A percentile compares a stretch with the other conserved stretches of the same genome.
These are phyloP conservation scores for Macrocystidia cucumis DNA, from an alignment of 1,284 basidiomycete genomes.

Conservation along the genomic window DNA sequence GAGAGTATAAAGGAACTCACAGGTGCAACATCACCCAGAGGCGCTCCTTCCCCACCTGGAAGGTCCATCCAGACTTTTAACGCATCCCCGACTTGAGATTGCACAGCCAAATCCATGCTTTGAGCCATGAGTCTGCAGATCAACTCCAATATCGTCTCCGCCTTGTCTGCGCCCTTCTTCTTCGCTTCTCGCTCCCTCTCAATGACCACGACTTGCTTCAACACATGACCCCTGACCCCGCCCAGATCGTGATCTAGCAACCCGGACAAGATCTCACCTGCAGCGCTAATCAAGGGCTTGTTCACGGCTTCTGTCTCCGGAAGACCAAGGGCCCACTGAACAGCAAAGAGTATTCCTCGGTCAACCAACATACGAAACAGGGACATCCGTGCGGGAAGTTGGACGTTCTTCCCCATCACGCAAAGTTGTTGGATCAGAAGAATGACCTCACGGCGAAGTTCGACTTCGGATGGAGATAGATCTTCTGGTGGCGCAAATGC, in stretches of 20 bases:
- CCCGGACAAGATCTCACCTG: conserved; percentile 82
- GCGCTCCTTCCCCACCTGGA: conserved; percentile 33
- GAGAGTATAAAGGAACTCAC: conserved; percentile 6
- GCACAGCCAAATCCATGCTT: conserved; percentile 81
- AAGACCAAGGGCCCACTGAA: conserved; percentile 80
- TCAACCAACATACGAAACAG: conserved; percentile 91
- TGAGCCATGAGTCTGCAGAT: conserved; percentile 73
- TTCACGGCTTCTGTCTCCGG: conserved; percentile 38
- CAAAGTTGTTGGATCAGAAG: conserved; percentile 90
- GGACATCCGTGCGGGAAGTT: conserved; percentile 77
- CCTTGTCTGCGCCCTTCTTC: conserved; percentile 50
- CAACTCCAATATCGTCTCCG: conserved; percentile 70
- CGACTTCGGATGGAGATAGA: conserved; percentile 41
- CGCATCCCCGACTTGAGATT: conserved; percentile 90
- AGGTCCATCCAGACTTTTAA: conserved; percentile 80
- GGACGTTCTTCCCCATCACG: conserved; percentile 94
- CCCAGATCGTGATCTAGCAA: conserved; percentile 90
- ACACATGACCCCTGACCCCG: conserved; percentile 78
- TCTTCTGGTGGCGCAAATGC: conserved; percentile 44
- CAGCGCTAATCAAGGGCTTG: conserved; percentile 65
- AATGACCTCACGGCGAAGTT: conserved; percentile 66
- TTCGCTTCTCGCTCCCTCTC: conserved; percentile 48
- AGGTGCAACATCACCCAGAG: conserved; percentile 20
- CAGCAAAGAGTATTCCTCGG: conserved; percentile 81
- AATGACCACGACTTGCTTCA: conserved; percentile 71